A percentile compares a stretch with the other conserved stretches of the same genome.
Evolutionary conservation across 768 basidiomycete genomes (phyloP).

Genomic region (Scleroderma bovista): DNA sequence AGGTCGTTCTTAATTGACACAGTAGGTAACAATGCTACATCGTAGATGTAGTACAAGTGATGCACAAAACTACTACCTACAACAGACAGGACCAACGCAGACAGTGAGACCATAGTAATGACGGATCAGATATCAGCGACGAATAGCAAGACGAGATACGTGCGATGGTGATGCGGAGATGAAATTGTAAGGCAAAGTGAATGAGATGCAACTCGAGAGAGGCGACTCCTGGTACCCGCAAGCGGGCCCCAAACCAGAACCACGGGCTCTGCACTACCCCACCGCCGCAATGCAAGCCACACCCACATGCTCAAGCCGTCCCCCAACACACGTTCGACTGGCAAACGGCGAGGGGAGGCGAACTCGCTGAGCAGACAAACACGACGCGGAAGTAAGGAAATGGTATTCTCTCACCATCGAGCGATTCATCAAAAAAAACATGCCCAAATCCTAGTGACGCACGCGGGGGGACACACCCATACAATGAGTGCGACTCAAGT

Average conservation of each 20-base stretch:
- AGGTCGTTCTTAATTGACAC: not conserved
- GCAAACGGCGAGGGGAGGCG: constrained; percentile 27
- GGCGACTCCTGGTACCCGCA: constrained; percentile 20
- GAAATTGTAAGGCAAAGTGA: constrained; percentile 19
- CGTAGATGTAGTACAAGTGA: constrained; percentile 28
- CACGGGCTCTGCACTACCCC: constrained; percentile 7
- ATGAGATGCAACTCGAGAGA: constrained; percentile 12
- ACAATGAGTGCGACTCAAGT: constrained; percentile 28
- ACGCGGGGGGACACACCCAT: no score
- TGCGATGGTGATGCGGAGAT: constrained; percentile 15
- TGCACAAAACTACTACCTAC: constrained; percentile 30
- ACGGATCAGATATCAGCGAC: not conserved
- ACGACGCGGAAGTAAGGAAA: not conserved
- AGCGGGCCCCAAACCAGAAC: constrained; percentile 14
- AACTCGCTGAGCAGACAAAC: constrained; percentile 13
- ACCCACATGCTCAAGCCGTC: constrained; percentile 19
- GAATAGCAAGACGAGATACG: not conserved
- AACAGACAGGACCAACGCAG: constrained; percentile 23
- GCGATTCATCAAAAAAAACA: no score
- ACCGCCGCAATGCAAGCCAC: constrained; percentile 9
- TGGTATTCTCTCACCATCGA: not conserved
- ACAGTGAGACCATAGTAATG: constrained; percentile 8
- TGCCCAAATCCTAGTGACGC: no score
- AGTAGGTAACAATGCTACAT: constrained; percentile 25
- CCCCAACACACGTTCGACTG: constrained; percentile 30